Evolutionary conservation across 345 rosid genomes (phyloP).

Genomic region (Hypericum androsaemum): DNA sequence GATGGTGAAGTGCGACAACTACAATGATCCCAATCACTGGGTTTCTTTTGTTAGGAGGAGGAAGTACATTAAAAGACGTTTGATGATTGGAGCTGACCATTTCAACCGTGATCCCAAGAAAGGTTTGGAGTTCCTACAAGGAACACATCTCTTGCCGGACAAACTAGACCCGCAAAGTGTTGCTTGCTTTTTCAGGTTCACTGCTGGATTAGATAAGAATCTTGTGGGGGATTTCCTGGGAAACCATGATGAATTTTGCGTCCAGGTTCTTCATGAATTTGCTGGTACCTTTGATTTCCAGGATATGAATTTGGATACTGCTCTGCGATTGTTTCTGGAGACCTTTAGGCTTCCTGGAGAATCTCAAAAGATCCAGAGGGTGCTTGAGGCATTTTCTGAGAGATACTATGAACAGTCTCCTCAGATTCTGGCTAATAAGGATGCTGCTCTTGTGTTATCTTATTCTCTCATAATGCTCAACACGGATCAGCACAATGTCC

Average conservation of each 20-base stretch:
- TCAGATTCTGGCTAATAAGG: constrained; percentile 81
- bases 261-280: constrained; percentile 98
- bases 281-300: constrained; percentile 98
- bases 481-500: constrained; percentile 94
- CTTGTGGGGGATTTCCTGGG: constrained; percentile 98
- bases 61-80: constrained; percentile 89
- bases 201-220: constrained; percentile 95
- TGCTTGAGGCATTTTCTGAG: constrained; percentile 95
- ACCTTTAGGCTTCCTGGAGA: constrained; percentile 97
- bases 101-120: constrained; percentile 98
- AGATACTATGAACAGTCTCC: constrained; percentile 96
- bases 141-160: constrained; percentile 94
- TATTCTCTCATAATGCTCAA: constrained; percentile 96
- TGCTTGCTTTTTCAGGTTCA: constrained; percentile 95
- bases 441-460: constrained; percentile 87
- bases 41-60: constrained; percentile 84
- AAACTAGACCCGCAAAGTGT: constrained; percentile 99
- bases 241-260: constrained; percentile 95
- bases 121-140: constrained; percentile 97
- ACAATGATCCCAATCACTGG: constrained; percentile 77
- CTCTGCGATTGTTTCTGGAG: constrained; percentile 82
- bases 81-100: constrained; percentile 99
- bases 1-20: constrained; percentile 90
- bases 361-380: constrained; percentile 96
- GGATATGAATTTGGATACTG: constrained; percentile 94